Evolutionary conservation across 805 yeast genomes (phyloP).

Genomic region (Metschnikowia corniflorae): DNA sequence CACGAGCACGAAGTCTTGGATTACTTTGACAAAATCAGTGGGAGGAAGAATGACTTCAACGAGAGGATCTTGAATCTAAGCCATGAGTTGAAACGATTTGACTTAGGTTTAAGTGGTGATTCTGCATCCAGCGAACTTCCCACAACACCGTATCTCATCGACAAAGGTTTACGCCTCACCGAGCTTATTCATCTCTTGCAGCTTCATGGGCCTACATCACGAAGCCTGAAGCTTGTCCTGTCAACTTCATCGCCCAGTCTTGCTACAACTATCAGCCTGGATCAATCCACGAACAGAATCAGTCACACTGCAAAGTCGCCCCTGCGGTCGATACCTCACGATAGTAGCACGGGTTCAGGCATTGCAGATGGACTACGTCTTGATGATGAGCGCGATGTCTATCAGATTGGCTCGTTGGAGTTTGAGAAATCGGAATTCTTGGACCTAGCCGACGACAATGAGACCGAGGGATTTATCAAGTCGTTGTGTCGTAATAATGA

Average conservation of each 20-base stretch:
- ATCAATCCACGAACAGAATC: constrained; percentile 3
- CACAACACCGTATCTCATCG: constrained; percentile 64
- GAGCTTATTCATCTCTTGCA: constrained; percentile 52
- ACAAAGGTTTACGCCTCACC: constrained; percentile 57
- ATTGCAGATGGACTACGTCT: constrained; percentile 22
- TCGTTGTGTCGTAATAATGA: constrained; percentile 31
- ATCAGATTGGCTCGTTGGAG: constrained; percentile 46
- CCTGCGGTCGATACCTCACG: constrained; percentile 1
- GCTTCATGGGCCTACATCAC: constrained; percentile 10
- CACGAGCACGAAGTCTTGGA: constrained; percentile 58
- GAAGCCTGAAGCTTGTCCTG: constrained; percentile 5
- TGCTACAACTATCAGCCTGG: constrained; percentile 13
- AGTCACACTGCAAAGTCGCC: constrained; percentile 7
- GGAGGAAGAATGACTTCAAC: constrained; percentile 62
- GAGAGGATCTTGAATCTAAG: constrained; percentile 55
- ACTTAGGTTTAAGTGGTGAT: constrained; percentile 49
- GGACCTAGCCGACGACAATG: constrained; percentile 31
- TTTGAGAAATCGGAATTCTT: constrained; percentile 51
- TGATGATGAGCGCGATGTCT: constrained; percentile 29
- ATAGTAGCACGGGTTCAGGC: constrained; percentile 8
- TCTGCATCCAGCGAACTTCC: constrained; percentile 57
- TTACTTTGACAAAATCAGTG: constrained; percentile 71
- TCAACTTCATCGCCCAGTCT: constrained; percentile 12
- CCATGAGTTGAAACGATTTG: constrained; percentile 54
- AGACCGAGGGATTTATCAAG: constrained; percentile 57